A percentile compares a stretch with the other conserved stretches of the same genome.
Conservation (phyloP, 768 basidiomycete species). For the Tulasnella sp. region DNA sequence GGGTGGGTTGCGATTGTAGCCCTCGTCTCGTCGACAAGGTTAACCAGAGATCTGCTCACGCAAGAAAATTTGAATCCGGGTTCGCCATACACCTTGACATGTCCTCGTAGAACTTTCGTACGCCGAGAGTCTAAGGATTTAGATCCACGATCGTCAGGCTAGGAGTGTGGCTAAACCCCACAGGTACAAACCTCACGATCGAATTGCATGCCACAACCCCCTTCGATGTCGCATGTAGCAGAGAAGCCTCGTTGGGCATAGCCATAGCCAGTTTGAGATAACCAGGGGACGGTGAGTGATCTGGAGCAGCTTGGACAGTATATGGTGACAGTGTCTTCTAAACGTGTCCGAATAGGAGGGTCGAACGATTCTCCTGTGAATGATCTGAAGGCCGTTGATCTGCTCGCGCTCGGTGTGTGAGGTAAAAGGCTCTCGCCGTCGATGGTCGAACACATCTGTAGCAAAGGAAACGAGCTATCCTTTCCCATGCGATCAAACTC, state of each 20-base stretch:
- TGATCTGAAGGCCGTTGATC: neutral
- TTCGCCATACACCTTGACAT: neutral
- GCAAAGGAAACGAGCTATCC: conserved; percentile 6
- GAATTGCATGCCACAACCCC: neutral
- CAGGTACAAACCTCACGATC: conserved; percentile 13
- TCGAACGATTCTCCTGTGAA: conserved; percentile 14
- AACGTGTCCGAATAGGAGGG: neutral
- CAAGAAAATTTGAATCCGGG: conserved; percentile 6
- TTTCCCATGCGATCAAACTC: neutral
- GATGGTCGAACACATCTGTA: neutral
- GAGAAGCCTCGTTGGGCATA: conserved; percentile 21
- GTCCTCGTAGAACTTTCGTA: conserved; percentile 15
- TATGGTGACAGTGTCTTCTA: neutral
- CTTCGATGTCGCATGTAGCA: too few species aligned
- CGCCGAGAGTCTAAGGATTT: conserved; percentile 12
- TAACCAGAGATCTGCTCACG: neutral
- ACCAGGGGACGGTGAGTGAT: conserved; percentile 3
- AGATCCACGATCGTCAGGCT: too few species aligned
- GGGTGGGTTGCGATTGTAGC: too few species aligned
- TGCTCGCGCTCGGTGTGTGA: neutral
- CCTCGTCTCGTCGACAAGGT: neutral
- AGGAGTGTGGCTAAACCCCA: too few species aligned
- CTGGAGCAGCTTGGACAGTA: neutral
- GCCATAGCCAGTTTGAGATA: conserved; percentile 9
- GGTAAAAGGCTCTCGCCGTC: neutral